phyloP scores from a whole-genome alignment of 208 protist genomes.

The Lotmaria passim region DNA sequence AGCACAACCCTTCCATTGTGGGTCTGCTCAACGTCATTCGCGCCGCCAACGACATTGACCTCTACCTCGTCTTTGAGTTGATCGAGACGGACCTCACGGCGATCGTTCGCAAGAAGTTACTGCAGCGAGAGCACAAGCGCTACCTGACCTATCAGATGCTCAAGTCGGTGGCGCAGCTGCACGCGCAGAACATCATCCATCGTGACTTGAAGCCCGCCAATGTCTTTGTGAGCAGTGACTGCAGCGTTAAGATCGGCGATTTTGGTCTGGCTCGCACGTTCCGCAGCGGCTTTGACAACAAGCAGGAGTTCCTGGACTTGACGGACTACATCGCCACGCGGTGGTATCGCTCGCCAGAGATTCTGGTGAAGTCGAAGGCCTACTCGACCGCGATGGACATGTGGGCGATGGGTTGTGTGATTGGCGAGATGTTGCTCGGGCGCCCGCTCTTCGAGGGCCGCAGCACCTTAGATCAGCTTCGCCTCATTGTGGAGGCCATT shows the following conservation, averaged over 20 bases:
- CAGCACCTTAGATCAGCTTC: conserved; percentile 97
- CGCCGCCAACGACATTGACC: conserved; percentile 96
- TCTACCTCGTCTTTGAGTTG: conserved; percentile 98
- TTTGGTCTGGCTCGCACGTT: conserved; percentile 98
- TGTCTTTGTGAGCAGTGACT: conserved; percentile 94
- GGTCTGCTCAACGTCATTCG: conserved; percentile 95
- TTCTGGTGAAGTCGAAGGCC: conserved; percentile 94
- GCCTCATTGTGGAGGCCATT: conserved; percentile 91
- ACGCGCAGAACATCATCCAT: conserved; percentile 89
- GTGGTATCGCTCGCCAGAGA: conserved; percentile 99
- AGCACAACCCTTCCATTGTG: conserved; percentile 90
- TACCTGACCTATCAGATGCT: conserved; percentile 97
- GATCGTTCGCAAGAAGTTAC: conserved; percentile 95
- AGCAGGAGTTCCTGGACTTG: conserved; percentile 68
- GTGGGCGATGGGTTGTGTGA: conserved; percentile 98
- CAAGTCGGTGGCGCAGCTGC: conserved; percentile 94
- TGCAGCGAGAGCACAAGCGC: conserved; percentile 94
- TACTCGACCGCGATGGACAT: conserved; percentile 99
- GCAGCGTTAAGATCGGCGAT: conserved; percentile 95
- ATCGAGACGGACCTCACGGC: conserved; percentile 94
- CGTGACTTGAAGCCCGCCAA: conserved; percentile 95
- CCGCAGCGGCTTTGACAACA: conserved; percentile 34
- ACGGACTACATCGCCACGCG: conserved; percentile 97
- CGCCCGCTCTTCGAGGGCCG: conserved; percentile 95
- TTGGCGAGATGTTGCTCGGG: conserved; percentile 94